A percentile compares a stretch with the other conserved stretches of the same genome.
Evolutionary conservation across 2,329 filamentous ascomycete species (phyloP).

Genomic region (Trichoderma sp.): DNA sequence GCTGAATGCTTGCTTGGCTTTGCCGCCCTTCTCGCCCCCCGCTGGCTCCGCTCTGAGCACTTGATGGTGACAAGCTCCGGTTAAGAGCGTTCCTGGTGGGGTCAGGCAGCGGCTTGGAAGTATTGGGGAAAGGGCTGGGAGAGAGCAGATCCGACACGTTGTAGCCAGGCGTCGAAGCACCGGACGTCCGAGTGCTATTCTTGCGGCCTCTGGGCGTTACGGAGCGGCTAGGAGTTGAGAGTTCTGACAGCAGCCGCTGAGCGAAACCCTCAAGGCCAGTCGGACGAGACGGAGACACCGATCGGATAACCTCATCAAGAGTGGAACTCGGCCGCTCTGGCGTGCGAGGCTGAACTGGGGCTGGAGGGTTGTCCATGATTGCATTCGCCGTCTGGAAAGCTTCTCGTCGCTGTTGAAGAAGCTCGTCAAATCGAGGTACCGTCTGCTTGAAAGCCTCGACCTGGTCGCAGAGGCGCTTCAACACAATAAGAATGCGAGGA

Average conservation of each 20-base stretch:
- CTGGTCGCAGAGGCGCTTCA: constrained; percentile 64
- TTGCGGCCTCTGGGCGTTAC: constrained; percentile 53
- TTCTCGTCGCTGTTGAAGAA: constrained; percentile 66
- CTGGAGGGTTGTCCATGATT: constrained; percentile 42
- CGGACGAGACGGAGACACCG: constrained; percentile 54
- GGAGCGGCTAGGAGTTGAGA: constrained; percentile 54
- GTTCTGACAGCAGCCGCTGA: constrained; percentile 62
- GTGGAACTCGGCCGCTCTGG: constrained; percentile 40
- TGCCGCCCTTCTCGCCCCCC: constrained; percentile 38
- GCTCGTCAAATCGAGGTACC: constrained; percentile 71
- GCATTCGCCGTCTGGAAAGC: constrained; percentile 63
- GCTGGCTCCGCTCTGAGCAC: constrained; percentile 34
- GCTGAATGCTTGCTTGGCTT: constrained; percentile 49
- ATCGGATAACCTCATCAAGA: constrained; percentile 47
- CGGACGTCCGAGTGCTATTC: constrained; percentile 42
- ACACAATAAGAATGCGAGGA: constrained; percentile 56
- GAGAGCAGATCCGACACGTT: constrained; percentile 31
- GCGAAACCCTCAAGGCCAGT: constrained; percentile 62
- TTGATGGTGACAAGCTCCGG: constrained; percentile 47
- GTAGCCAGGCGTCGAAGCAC: constrained; percentile 36
- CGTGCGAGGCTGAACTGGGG: constrained; percentile 33
- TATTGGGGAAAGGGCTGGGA: constrained; percentile 39
- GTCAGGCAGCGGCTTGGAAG: constrained; percentile 47
- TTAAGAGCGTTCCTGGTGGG: constrained; percentile 33
- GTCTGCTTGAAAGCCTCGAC: constrained; percentile 62